A percentile compares a stretch with the other conserved stretches of the same genome.
phyloP scores from a whole-genome alignment of 495 filamentous ascomycete genomes.

The Friedmanniomyces simplex region DNA sequence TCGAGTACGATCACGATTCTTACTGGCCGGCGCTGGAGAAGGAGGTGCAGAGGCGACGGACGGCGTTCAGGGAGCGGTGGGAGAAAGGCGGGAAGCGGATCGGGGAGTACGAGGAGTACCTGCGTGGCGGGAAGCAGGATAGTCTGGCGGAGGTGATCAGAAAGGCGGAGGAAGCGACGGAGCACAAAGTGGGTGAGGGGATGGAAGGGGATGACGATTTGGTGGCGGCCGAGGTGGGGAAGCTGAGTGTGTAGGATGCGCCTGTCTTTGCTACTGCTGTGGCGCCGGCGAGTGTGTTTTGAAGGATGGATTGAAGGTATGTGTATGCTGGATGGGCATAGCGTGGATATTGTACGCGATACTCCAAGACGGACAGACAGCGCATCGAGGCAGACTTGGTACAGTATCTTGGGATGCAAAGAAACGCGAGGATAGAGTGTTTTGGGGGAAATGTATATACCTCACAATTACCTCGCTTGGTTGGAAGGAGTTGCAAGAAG shows the following conservation, averaged over 20 bases:
- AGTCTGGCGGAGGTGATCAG: constrained; percentile 11
- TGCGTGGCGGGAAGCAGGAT: constrained; percentile 50
- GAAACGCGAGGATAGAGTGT: no score
- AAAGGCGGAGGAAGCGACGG: not conserved
- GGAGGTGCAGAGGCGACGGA: constrained; percentile 51
- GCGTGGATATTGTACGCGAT: no score
- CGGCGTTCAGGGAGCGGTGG: constrained; percentile 58
- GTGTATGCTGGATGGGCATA: no score
- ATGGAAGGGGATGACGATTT: constrained; percentile 3
- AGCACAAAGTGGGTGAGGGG: not conserved
- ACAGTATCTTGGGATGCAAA: no score
- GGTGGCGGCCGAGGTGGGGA: constrained; percentile 5
- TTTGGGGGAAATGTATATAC: no score
- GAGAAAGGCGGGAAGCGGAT: constrained; percentile 63
- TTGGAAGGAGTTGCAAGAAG: no score
- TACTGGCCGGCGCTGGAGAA: constrained; percentile 83
- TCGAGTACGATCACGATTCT: constrained; percentile 72
- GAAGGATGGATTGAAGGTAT: no score
- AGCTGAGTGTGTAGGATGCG: constrained; percentile 7
- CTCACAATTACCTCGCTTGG: no score
- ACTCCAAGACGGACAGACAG: no score
- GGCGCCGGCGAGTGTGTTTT: no score
- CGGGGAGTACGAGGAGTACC: constrained; percentile 73
- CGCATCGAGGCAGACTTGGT: no score
- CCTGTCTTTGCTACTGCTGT: not conserved